Evolutionary conservation across 257 asterid species (phyloP).

Genomic region (Jacaranda copaia): DNA sequence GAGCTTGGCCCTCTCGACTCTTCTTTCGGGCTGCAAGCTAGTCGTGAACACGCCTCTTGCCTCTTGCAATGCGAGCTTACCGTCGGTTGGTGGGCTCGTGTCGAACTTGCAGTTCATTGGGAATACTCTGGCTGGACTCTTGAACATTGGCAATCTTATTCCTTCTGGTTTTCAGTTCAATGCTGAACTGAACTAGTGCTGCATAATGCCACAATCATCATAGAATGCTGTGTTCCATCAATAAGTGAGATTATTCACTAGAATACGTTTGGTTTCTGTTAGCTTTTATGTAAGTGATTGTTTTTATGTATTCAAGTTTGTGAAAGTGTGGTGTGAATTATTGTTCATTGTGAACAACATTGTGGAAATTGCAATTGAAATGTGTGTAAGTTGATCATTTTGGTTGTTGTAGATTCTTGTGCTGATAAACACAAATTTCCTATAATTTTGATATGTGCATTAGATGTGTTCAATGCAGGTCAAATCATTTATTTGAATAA

Average conservation of each 20-base stretch:
- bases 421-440: background rate
- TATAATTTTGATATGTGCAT: too few species aligned
- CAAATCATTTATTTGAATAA: too few species aligned
- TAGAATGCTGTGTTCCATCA: background rate
- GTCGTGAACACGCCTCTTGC: slow-evolving; percentile 55
- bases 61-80: slow-evolving; percentile 49
- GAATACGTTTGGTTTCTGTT: background rate
- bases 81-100: slow-evolving; percentile 44
- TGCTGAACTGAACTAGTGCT: slow-evolving; percentile 28
- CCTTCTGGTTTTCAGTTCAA: slow-evolving; percentile 37
- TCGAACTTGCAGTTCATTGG: slow-evolving; percentile 52
- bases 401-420: background rate
- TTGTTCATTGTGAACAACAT: background rate
- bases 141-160: slow-evolving; percentile 39
- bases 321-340: background rate
- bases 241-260: slow-evolving; percentile 33
- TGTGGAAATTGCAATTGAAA: background rate
- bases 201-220: background rate
- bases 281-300: background rate
- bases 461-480: too few species aligned
- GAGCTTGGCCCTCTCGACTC: slow-evolving; percentile 33
- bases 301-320: slow-evolving; percentile 1
- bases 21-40: slow-evolving; percentile 45
- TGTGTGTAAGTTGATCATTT: background rate
- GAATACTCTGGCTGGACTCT: slow-evolving; percentile 38